Evolutionary conservation across 805 yeast species (phyloP).

Genomic region (Ogataea zsoltii): DNA sequence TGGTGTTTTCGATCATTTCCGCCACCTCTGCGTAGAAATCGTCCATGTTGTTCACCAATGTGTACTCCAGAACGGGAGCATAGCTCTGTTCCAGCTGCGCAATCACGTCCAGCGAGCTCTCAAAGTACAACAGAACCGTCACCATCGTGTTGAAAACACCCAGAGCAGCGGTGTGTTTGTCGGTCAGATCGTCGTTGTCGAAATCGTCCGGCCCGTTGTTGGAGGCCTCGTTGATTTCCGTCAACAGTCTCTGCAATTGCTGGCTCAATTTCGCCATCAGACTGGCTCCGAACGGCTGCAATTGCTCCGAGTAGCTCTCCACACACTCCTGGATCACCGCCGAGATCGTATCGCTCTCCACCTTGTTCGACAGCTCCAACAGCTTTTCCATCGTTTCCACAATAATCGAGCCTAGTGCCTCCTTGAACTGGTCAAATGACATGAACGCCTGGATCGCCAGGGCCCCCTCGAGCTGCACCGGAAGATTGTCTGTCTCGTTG

Average conservation of each 20-base stretch:
- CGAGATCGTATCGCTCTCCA: constrained; percentile 85
- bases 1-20: constrained; percentile 75
- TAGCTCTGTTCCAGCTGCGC: constrained; percentile 69
- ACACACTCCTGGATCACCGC: constrained; percentile 96
- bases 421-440: constrained; percentile 62
- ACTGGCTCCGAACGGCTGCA: constrained; percentile 87
- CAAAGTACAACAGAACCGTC: constrained; percentile 84
- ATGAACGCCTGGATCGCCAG: constrained; percentile 82
- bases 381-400: constrained; percentile 82
- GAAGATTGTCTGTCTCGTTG: constrained; percentile 54
- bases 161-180: constrained; percentile 81
- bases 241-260: constrained; percentile 72
- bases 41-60: constrained; percentile 63
- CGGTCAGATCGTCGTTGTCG: constrained; percentile 47
- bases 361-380: constrained; percentile 69
- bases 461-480: constrained; percentile 83
- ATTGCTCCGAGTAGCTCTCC: constrained; percentile 80
- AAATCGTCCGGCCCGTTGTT: constrained; percentile 54
- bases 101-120: constrained; percentile 73
- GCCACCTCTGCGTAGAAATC: constrained; percentile 83
- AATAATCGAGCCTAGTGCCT: constrained; percentile 65
- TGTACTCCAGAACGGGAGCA: constrained; percentile 69
- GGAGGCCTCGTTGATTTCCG: constrained; percentile 67
- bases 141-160: constrained; percentile 86
- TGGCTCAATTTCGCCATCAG: constrained; percentile 60